Conservation (phyloP, 2,329 filamentous ascomycete genomes). For the Leptoxyphium fumago region DNA sequence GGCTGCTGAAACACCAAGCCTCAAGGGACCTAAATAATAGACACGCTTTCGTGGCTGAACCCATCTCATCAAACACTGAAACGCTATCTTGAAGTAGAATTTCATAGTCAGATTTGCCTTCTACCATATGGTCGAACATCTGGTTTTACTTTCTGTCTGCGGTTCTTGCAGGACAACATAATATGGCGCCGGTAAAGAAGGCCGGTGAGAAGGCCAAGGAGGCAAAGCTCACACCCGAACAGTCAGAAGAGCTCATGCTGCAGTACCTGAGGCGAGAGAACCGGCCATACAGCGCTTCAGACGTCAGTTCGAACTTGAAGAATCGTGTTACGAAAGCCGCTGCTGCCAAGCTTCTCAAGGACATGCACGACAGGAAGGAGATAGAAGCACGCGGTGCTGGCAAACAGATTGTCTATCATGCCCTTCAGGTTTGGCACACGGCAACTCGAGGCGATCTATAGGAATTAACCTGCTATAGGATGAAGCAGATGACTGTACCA, state of each 20-base stretch:
- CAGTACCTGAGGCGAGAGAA: slow-evolving; percentile 19
- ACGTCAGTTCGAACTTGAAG: slow-evolving; percentile 22
- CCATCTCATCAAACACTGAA: too few relatives aligned
- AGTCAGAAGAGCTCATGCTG: slow-evolving; percentile 16
- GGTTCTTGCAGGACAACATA: too few relatives aligned
- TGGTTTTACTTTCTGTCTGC: too few relatives aligned
- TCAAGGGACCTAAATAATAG: too few relatives aligned
- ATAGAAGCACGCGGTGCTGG: slow-evolving; percentile 44
- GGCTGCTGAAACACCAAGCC: too few relatives aligned
- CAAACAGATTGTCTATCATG: slow-evolving; percentile 49
- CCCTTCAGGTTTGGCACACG: slow-evolving; percentile 25
- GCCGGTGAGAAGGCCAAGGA: slow-evolving; percentile 12
- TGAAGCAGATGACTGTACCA: slow-evolving; percentile 31
- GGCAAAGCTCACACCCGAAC: slow-evolving; percentile 16
- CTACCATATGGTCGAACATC: too few relatives aligned
- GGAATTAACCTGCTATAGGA: slow-evolving; percentile 24
- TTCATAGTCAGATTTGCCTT: too few relatives aligned
- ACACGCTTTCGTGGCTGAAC: too few relatives aligned
- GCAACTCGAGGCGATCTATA: neutral
- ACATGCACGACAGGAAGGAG: slow-evolving; percentile 44
- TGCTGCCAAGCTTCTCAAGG: slow-evolving; percentile 46
- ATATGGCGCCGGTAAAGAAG: slow-evolving; percentile 20
- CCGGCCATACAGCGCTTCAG: slow-evolving; percentile 20
- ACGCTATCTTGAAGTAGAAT: too few relatives aligned
- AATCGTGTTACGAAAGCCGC: slow-evolving; percentile 30